Conservation (phyloP, 1,139 yeast species). For the Saccharomycopsis crataegensis region DNA sequence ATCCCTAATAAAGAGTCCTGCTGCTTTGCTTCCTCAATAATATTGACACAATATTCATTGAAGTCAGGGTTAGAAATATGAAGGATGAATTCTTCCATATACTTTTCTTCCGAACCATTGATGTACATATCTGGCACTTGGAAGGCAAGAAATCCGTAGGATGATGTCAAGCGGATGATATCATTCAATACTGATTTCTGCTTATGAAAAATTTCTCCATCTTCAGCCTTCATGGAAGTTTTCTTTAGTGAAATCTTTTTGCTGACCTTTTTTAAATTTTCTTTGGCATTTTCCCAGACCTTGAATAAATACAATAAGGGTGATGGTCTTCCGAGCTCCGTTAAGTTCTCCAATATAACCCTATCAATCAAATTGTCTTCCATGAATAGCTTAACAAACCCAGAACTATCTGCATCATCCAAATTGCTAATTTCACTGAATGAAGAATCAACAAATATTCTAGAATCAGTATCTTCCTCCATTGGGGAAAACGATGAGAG, state of each 20-base stretch:
- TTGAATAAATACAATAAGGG: conserved; percentile 43
- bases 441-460: conserved; percentile 33
- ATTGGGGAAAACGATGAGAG: conserved; percentile 32
- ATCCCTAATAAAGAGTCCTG: conserved; percentile 61
- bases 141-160: conserved; percentile 64
- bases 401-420: conserved; percentile 25
- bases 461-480: conserved; percentile 18
- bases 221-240: conserved; percentile 27
- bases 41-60: conserved; percentile 49
- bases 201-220: not conserved
- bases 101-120: conserved; percentile 3
- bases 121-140: conserved; percentile 62
- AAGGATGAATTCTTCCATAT: conserved; percentile 23
- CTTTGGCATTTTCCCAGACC: conserved; percentile 37
- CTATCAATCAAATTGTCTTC: conserved; percentile 31
- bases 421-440: conserved; percentile 31
- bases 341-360: conserved; percentile 46
- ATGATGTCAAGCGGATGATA: conserved; percentile 46
- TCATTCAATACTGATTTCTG: conserved; percentile 37
- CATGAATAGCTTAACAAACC: conserved; percentile 23
- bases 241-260: conserved; percentile 35
- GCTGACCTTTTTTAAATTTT: conserved; percentile 35
- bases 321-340: conserved; percentile 42
- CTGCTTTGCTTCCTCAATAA: conserved; percentile 51
- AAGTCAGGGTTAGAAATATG: conserved; percentile 33